Percentiles rank a stretch among this genome's conserved stretches.
Evolutionary conservation across 768 basidiomycete species (phyloP).

Genomic region (Tulasnella sp.): DNA sequence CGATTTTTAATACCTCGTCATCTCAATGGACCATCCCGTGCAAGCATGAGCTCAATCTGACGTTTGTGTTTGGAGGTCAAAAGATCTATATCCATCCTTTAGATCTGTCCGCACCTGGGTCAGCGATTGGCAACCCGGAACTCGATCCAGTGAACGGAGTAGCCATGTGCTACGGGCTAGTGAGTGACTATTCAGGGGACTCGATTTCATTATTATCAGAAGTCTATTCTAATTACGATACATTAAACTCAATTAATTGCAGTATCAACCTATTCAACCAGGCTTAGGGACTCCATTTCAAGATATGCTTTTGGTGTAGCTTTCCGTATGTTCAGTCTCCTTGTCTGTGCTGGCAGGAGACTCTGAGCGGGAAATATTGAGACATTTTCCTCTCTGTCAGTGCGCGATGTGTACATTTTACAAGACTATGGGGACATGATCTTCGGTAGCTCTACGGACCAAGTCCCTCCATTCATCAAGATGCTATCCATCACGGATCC

Average conservation of each 20-base stretch:
- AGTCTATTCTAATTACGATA: too few species aligned
- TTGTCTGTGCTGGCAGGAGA: too few species aligned
- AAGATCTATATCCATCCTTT: constrained; percentile 69
- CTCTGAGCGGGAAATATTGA: too few species aligned
- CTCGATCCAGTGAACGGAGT: constrained; percentile 34
- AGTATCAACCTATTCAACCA: too few species aligned
- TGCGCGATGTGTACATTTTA: constrained; percentile 52
- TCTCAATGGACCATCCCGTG: constrained; percentile 63
- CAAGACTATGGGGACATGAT: constrained; percentile 53
- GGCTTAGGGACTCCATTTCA: constrained; percentile 24
- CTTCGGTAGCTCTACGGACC: constrained; percentile 32
- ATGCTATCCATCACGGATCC: constrained; percentile 47
- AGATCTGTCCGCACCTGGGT: constrained; percentile 30
- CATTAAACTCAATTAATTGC: too few species aligned
- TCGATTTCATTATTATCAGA: constrained; percentile 18
- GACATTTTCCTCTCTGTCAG: constrained; percentile 27
- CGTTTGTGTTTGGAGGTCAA: constrained; percentile 58
- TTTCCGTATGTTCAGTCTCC: constrained; percentile 45
- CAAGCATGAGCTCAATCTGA: constrained; percentile 56
- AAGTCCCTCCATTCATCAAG: constrained; percentile 50
- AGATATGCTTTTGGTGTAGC: constrained; percentile 65
- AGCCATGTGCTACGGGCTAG: constrained; percentile 28
- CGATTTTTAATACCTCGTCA: constrained; percentile 40
- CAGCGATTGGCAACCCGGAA: too few species aligned
- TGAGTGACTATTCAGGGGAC: too few species aligned